These are phyloP conservation scores for Metarhizium anisopliae DNA, from an alignment of 2,329 filamentous ascomycete genomes.

Conservation along the genomic window DNA sequence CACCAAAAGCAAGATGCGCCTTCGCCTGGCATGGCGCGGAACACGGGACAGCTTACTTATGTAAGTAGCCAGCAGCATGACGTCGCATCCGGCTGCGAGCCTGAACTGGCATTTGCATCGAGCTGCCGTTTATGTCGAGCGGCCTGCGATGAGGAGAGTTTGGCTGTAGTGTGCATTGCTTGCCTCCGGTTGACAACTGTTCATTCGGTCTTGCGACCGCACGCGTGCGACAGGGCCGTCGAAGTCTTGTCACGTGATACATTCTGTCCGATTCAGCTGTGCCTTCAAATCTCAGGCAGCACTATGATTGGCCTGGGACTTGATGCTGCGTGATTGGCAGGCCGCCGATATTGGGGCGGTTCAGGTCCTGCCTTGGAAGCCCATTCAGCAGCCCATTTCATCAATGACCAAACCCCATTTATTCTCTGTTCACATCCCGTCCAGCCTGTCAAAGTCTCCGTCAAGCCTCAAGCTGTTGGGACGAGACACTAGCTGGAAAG, in stretches of 20 bases:
- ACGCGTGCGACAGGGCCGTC: too few species aligned
- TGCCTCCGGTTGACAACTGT: neutral
- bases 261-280: neutral
- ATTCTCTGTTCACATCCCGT: slow-evolving; percentile 10
- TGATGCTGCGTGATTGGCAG: slow-evolving; percentile 14
- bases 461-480: neutral
- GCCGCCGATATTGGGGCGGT: slow-evolving; percentile 1
- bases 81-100: neutral
- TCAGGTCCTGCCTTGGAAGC: too few species aligned
- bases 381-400: neutral
- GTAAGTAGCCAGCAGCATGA: neutral
- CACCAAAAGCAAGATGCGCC: neutral
- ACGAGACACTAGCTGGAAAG: neutral
- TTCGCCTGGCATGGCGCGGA: neutral
- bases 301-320: slow-evolving; percentile 8
- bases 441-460: neutral
- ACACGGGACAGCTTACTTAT: neutral
- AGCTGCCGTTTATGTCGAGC: neutral
- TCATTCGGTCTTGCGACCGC: too few species aligned
- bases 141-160: neutral
- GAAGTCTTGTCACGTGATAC: slow-evolving; percentile 5
- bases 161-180: neutral
- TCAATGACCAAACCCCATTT: slow-evolving; percentile 19
- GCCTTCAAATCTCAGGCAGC: neutral
- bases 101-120: neutral